A percentile compares a stretch with the other conserved stretches of the same genome.
Conservation (phyloP, 2,329 filamentous ascomycete genomes). For the Sclerotinia minor region DNA sequence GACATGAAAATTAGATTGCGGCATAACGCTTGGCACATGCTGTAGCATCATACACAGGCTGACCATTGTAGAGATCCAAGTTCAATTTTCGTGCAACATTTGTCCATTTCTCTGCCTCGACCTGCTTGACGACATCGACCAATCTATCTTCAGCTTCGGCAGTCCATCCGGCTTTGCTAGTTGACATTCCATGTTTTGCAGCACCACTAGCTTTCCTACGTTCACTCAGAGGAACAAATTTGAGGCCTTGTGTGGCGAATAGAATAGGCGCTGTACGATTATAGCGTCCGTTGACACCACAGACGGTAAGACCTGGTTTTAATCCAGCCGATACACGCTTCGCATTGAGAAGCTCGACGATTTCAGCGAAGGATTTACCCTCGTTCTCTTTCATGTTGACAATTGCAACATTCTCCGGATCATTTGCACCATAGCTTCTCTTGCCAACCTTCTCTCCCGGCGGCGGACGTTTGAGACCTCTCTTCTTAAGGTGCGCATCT, state of each 20-base stretch:
- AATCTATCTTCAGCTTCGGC: slow-evolving; percentile 31
- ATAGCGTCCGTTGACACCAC: slow-evolving; percentile 37
- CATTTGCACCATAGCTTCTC: slow-evolving; percentile 38
- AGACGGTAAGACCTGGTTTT: slow-evolving; percentile 32
- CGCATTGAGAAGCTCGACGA: slow-evolving; percentile 34
- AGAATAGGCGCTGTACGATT: slow-evolving; percentile 41
- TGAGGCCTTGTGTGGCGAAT: slow-evolving; percentile 33
- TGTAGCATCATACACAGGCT: slow-evolving; percentile 6
- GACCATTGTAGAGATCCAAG: background rate
- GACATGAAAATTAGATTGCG: slow-evolving; percentile 7
- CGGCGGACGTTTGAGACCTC: slow-evolving; percentile 29
- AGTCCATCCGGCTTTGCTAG: slow-evolving; percentile 28
- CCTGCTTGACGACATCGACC: slow-evolving; percentile 28
- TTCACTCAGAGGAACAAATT: slow-evolving; percentile 34
- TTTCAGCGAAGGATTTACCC: slow-evolving; percentile 31
- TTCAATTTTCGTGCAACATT: slow-evolving; percentile 29
- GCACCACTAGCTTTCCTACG: slow-evolving; percentile 25
- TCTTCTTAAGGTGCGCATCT: slow-evolving; percentile 37
- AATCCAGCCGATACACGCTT: slow-evolving; percentile 30
- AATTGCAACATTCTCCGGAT: slow-evolving; percentile 41
- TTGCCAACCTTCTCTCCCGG: slow-evolving; percentile 30
- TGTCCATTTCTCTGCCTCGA: slow-evolving; percentile 34
- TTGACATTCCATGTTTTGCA: slow-evolving; percentile 12
- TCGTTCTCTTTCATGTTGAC: slow-evolving; percentile 38
- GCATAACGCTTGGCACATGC: slow-evolving; percentile 22